phyloP scores from a whole-genome alignment of 345 rosid species.

The Brassica nigra region DNA sequence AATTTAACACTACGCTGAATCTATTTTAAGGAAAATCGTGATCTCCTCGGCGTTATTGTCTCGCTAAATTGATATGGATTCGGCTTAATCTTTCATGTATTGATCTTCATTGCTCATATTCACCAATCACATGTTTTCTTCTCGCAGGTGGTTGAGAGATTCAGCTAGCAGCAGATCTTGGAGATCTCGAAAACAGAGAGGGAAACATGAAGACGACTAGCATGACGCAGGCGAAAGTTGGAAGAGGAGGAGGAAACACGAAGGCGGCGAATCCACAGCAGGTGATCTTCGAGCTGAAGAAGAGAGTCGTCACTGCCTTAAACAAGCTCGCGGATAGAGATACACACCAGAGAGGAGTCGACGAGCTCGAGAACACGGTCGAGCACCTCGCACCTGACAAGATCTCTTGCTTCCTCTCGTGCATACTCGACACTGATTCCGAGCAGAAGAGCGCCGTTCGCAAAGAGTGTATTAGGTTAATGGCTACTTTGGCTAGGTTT shows the following conservation, averaged over 20 bases:
- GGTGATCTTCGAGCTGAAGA: constrained; percentile 64
- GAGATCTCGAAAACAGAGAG: background rate
- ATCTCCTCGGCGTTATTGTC: constrained; percentile 1
- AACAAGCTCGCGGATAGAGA: constrained; percentile 92
- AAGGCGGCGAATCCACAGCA: constrained; percentile 52
- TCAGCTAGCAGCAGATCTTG: constrained; percentile 10
- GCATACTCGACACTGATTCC: constrained; percentile 72
- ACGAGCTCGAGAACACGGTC: constrained; percentile 76
- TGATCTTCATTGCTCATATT: background rate
- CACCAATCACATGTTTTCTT: background rate
- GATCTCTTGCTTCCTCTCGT: constrained; percentile 69
- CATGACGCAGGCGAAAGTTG: constrained; percentile 36
- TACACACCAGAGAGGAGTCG: constrained; percentile 75
- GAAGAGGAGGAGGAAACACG: constrained; percentile 47
- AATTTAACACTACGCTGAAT: background rate
- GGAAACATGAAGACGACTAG: constrained; percentile 43
- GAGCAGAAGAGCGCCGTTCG: constrained; percentile 71
- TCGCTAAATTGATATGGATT: background rate
- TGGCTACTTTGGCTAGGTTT: constrained; percentile 60
- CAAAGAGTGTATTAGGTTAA: constrained; percentile 70
- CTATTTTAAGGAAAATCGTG: background rate
- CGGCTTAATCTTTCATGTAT: background rate
- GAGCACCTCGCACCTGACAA: constrained; percentile 58
- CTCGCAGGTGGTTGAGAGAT: constrained; percentile 8
- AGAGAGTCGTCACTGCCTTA: constrained; percentile 67